These are phyloP conservation scores for Rubroboletus pulcherrimus DNA, from an alignment of 768 basidiomycete species.

Conservation along the genomic window DNA sequence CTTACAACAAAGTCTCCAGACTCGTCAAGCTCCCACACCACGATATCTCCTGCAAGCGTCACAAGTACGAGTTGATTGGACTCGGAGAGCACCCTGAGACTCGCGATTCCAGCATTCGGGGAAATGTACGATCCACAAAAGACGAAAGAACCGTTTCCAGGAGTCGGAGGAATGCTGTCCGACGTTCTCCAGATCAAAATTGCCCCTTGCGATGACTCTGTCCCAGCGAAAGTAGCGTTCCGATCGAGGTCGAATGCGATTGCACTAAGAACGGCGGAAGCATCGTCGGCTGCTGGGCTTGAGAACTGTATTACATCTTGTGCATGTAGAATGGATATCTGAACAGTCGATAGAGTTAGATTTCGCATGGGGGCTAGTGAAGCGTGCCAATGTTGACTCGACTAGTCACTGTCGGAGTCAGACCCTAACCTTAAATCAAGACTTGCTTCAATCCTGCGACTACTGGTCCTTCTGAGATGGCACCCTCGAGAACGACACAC, in stretches of 20 bases:
- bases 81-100: slow-evolving; percentile 70
- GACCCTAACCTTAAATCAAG: slow-evolving; percentile 19
- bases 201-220: slow-evolving; percentile 55
- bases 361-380: slow-evolving; percentile 46
- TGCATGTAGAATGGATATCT: slow-evolving; percentile 11
- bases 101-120: slow-evolving; percentile 46
- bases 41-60: slow-evolving; percentile 80
- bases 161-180: slow-evolving; percentile 10
- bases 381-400: too few species aligned
- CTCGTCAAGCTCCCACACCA: slow-evolving; percentile 55
- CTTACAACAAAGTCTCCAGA: slow-evolving; percentile 41
- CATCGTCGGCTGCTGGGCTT: slow-evolving; percentile 11
- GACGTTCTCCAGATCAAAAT: slow-evolving; percentile 55
- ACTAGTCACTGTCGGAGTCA: background rate
- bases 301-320: slow-evolving; percentile 17
- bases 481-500: slow-evolving; percentile 15
- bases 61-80: slow-evolving; percentile 62
- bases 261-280: slow-evolving; percentile 39
- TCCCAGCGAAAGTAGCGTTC: slow-evolving; percentile 53
- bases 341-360: slow-evolving; percentile 42
- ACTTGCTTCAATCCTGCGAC: background rate
- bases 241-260: slow-evolving; percentile 64
- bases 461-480: slow-evolving; percentile 6
- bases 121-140: slow-evolving; percentile 24
- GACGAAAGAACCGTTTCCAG: slow-evolving; percentile 8